Base-by-base conservation (phyloP, 2,329 filamentous ascomycete species). In the Byssoonygena ceratinophila region DNA sequence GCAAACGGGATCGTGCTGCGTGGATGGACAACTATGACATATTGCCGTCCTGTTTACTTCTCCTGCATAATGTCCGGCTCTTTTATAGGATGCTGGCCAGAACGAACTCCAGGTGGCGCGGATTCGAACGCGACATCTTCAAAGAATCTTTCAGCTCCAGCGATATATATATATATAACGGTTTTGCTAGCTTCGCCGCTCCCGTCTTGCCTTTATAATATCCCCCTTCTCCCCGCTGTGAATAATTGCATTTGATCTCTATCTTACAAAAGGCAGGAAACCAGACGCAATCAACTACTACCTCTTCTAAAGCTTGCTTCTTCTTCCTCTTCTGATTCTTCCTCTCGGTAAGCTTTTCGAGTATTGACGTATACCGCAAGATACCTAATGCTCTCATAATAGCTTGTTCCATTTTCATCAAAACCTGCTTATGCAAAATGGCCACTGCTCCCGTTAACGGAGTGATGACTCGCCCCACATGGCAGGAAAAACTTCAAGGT, bases 401-500 rank as follows among this genome's bases (percentile, higher is more conserved):
- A 49, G 36, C 29, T 46, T 46, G 18, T 41, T 18, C 43, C 31
- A 39, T 49, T 29, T 45, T 29, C 7, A 23, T 34, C 18, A 16
- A 5, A 36, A 47, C 18, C 7, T 11, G 37, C 27, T 25, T 18
- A 4, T 53, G 31, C 22, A 51, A 40, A 25, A 59, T 59, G 58
- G 59, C 53, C 51, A 63, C 66, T 62, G 25, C 65, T 61, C 29
- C 39, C 31, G 40, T 51, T 31, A 58, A 59, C 54, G 57, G 57
- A 45, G 54, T 49, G 47, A n/a, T n/a, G n/a, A 52, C 41, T 46
- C 63, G 63, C 50, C 50, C 63, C 9, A 66, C 62, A 59, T 81
- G 79, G 79, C 79, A 82, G 60, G 75, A 79, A 52, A 74, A 74
- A 54, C 75, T 82, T 44, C 69, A 75, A 67, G 71, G 79, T 82